A percentile compares a stretch with the other conserved stretches of the same genome.
Conservation (phyloP, 2,329 filamentous ascomycete genomes). For the Xylariaceae sp. region DNA sequence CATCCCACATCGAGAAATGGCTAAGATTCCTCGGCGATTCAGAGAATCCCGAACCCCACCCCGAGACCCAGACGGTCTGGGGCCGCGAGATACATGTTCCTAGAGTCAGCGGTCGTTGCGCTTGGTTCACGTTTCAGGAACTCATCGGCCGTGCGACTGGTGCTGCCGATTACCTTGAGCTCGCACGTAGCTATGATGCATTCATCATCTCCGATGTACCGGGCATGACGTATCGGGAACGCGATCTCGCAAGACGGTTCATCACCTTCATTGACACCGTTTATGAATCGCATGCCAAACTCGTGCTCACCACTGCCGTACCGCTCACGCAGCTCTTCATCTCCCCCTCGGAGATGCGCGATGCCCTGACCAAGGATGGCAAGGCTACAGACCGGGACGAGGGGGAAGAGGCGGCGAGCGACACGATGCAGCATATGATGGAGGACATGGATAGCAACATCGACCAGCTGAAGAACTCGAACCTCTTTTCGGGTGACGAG, state of each 20-base stretch:
- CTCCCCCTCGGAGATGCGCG: conserved; percentile 63
- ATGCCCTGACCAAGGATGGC: conserved; percentile 49
- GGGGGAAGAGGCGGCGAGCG: conserved; percentile 43
- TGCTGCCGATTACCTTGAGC: conserved; percentile 91
- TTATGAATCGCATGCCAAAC: conserved; percentile 88
- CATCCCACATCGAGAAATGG: conserved; percentile 87
- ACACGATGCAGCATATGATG: conserved; percentile 75
- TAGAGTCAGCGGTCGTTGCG: conserved; percentile 78
- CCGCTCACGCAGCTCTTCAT: conserved; percentile 84
- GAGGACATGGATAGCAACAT: conserved; percentile 85
- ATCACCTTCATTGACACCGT: conserved; percentile 98
- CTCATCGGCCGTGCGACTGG: conserved; percentile 84
- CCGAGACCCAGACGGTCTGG: conserved; percentile 82
- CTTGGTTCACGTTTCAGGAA: conserved; percentile 89
- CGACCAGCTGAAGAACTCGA: conserved; percentile 76
- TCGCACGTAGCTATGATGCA: conserved; percentile 83
- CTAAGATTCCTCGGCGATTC: conserved; percentile 90
- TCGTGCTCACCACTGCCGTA: conserved; percentile 86
- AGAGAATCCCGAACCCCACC: conserved; percentile 67
- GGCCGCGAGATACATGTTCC: conserved; percentile 86
- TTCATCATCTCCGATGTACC: conserved; percentile 91
- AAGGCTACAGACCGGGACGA: conserved; percentile 33
- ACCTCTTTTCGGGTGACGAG: conserved; percentile 89
- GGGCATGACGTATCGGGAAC: conserved; percentile 80
- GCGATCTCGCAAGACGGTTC: conserved; percentile 86